phyloP scores from a whole-genome alignment of 257 asterid species.

The Misopates orontium region DNA sequence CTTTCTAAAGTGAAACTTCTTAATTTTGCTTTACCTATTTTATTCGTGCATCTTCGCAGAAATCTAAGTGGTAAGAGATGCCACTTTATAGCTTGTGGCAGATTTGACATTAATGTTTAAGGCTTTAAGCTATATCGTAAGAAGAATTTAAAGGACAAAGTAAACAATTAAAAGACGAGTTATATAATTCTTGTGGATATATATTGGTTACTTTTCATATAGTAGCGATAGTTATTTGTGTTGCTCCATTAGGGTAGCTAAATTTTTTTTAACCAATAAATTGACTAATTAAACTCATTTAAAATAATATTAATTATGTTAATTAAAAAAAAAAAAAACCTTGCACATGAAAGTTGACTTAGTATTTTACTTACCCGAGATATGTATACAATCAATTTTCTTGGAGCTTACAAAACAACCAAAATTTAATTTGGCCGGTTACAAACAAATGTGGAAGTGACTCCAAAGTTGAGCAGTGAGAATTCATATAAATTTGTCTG shows the following conservation, averaged over 20 bases:
- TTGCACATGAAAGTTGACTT: too few species aligned
- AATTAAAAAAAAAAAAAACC: background rate
- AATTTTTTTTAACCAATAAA: too few species aligned
- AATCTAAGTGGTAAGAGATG: background rate
- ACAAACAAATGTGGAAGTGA: constrained; percentile 15
- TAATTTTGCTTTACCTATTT: constrained; percentile 20
- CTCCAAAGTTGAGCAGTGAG: constrained; percentile 23
- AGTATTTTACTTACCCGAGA: background rate
- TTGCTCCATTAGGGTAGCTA: background rate
- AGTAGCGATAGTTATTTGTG: background rate
- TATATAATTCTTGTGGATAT: too few species aligned
- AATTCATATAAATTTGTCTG: constrained; percentile 17
- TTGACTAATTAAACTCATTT: too few species aligned
- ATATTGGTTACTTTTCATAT: background rate
- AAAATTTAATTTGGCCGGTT: constrained; percentile 21
- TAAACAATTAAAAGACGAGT: background rate
- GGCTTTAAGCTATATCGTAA: background rate
- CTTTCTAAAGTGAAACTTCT: constrained; percentile 14
- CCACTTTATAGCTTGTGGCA: background rate
- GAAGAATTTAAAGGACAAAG: background rate
- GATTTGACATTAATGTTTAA: background rate
- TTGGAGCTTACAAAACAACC: background rate
- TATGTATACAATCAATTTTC: background rate
- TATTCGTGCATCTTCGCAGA: constrained; percentile 14
- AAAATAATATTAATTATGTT: background rate